Percentiles rank a stretch among this genome's conserved stretches.
These are phyloP conservation scores for Gracilariopsis chorda DNA, from an alignment of 23 red algal genomes.

Conservation along the genomic window DNA sequence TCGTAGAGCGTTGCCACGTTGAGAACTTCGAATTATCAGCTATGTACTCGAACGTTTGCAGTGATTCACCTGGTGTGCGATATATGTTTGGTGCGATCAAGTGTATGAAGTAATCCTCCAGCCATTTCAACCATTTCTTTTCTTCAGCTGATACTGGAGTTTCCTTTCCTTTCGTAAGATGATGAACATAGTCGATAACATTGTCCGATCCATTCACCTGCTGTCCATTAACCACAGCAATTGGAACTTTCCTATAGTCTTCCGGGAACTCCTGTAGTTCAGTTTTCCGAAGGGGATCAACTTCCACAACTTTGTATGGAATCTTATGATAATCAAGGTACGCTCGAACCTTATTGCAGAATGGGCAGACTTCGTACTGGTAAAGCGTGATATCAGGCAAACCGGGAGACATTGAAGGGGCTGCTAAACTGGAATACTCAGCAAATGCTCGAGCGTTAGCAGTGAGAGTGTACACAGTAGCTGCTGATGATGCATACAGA, in stretches of 20 bases:
- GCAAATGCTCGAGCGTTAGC: not conserved
- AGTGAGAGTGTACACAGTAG: not conserved
- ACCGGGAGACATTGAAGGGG: not conserved
- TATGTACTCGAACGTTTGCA: conserved; percentile 96
- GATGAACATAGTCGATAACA: conserved; percentile 69
- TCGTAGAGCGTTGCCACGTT: conserved; percentile 64
- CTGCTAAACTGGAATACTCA: conserved; percentile 4
- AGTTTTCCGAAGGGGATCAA: conserved; percentile 90
- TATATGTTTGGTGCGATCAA: conserved; percentile 98
- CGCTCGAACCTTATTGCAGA: conserved; percentile 99
- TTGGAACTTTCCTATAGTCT: conserved; percentile 91
- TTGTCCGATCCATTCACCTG: conserved; percentile 85
- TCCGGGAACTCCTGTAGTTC: conserved; percentile 69
- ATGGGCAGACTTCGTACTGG: conserved; percentile 93
- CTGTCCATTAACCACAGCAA: conserved; percentile 77
- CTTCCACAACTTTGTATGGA: conserved; percentile 86
- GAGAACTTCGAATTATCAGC: conserved; percentile 81
- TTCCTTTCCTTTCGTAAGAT: not conserved
- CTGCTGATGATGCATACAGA: conserved; percentile 17
- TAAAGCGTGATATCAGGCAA: conserved; percentile 70
- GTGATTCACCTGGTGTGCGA: conserved; percentile 69
- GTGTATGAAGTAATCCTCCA: conserved; percentile 86
- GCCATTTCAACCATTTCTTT: conserved; percentile 87
- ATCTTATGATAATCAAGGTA: conserved; percentile 92
- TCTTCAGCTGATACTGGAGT: conserved; percentile 11